A percentile compares a stretch with the other conserved stretches of the same genome.
phyloP scores from a whole-genome alignment of 2,329 filamentous ascomycete species.

The Incumbomyces lentus region DNA sequence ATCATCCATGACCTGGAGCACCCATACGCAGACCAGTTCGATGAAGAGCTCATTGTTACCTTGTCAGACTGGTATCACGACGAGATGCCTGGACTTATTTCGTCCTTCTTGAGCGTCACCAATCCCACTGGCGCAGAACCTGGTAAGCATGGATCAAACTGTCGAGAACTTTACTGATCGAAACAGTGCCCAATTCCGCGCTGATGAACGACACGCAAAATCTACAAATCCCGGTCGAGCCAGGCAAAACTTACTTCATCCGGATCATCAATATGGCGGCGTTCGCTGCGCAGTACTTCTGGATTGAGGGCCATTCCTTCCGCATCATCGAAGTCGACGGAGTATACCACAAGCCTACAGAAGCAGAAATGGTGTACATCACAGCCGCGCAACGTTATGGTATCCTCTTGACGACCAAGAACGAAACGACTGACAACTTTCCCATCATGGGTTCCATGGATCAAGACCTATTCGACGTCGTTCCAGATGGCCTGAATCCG shows the following conservation, averaged over 20 bases:
- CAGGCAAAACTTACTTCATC: constrained; percentile 62
- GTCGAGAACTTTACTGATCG: neutral
- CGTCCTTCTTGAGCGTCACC: constrained; percentile 36
- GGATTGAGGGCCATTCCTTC: constrained; percentile 47
- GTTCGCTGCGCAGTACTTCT: constrained; percentile 46
- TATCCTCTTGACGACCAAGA: constrained; percentile 49
- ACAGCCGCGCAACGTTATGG: constrained; percentile 55
- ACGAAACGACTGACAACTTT: constrained; percentile 53
- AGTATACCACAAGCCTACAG: constrained; percentile 52
- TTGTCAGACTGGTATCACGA: constrained; percentile 64
- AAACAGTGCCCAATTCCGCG: constrained; percentile 50
- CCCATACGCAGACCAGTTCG: constrained; percentile 48
- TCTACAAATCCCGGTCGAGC: constrained; percentile 48
- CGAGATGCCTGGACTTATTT: constrained; percentile 41
- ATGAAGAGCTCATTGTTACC: constrained; percentile 55
- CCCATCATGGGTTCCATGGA: constrained; percentile 63
- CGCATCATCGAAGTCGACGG: constrained; percentile 64
- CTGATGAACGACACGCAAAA: constrained; percentile 63
- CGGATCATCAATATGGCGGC: constrained; percentile 64
- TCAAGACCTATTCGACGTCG: constrained; percentile 55
- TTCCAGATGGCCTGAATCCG: constrained; percentile 56
- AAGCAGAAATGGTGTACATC: constrained; percentile 55
- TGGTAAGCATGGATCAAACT: constrained; percentile 8
- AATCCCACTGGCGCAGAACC: constrained; percentile 49
- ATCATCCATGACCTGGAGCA: constrained; percentile 53